phyloP scores from a whole-genome alignment of 2,329 filamentous ascomycete species.

The Hirsutella thompsonii region DNA sequence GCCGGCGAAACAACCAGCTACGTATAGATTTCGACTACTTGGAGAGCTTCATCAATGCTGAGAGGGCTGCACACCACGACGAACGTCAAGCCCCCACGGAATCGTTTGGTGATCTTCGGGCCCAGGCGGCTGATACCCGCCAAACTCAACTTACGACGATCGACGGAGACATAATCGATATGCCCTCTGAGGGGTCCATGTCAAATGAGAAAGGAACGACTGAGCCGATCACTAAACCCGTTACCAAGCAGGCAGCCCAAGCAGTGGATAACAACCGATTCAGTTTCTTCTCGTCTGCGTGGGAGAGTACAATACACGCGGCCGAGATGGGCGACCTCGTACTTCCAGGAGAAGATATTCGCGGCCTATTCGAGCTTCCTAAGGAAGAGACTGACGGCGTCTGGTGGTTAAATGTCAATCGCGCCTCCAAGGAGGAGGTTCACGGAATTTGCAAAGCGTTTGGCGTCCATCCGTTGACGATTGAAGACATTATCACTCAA shows the following conservation, averaged over 20 bases:
- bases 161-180: slow-evolving; percentile 45
- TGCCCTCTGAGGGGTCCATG: slow-evolving; percentile 32
- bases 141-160: slow-evolving; percentile 30
- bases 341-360: slow-evolving; percentile 78
- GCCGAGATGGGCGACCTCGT: slow-evolving; percentile 78
- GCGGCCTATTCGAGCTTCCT: slow-evolving; percentile 66
- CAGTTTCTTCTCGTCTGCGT: slow-evolving; percentile 93
- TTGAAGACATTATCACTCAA: slow-evolving; percentile 90
- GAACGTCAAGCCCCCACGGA: slow-evolving; percentile 31
- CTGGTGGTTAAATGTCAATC: slow-evolving; percentile 97
- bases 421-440: slow-evolving; percentile 79
- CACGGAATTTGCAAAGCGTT: slow-evolving; percentile 85
- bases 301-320: slow-evolving; percentile 87
- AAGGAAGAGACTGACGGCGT: slow-evolving; percentile 60
- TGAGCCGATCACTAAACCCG: slow-evolving; percentile 15
- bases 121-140: slow-evolving; percentile 12
- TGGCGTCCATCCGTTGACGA: slow-evolving; percentile 86
- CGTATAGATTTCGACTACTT: slow-evolving; percentile 88
- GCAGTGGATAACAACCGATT: slow-evolving; percentile 63
- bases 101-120: slow-evolving; percentile 20
- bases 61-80: slow-evolving; percentile 34
- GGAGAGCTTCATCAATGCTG: slow-evolving; percentile 72
- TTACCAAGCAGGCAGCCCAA: slow-evolving; percentile 23
- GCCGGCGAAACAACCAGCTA: slow-evolving; percentile 54
- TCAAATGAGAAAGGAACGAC: slow-evolving; percentile 33